Evolutionary conservation across 208 protist genomes (phyloP).

Genomic region (Trypanosoma platydactyli): DNA sequence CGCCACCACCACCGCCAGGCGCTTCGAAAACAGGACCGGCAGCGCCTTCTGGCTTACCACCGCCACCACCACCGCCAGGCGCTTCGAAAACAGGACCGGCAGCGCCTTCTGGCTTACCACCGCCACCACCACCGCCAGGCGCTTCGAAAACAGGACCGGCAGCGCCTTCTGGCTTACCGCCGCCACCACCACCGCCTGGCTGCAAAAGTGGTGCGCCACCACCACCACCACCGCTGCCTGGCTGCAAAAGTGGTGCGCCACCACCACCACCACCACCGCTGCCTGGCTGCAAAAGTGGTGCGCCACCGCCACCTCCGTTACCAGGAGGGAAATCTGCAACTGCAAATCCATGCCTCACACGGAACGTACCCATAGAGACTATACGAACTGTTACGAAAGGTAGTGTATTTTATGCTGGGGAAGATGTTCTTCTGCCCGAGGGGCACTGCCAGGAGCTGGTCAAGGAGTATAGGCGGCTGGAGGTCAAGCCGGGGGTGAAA

Average conservation of each 20-base stretch:
- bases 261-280: constrained; percentile 23
- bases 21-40: no score
- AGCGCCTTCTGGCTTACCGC: background rate
- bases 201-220: constrained; percentile 12
- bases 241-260: background rate
- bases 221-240: constrained; percentile 16
- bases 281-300: background rate
- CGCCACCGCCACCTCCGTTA: constrained; percentile 14
- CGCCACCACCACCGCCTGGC: constrained; percentile 34
- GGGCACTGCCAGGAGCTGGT: constrained; percentile 28
- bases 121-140: constrained; percentile 20
- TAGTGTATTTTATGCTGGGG: constrained; percentile 33
- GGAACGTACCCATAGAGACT: constrained; percentile 57
- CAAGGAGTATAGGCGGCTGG: constrained; percentile 34
- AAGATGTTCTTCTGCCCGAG: constrained; percentile 23
- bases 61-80: constrained; percentile 15
- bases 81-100: constrained; percentile 6
- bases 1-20: constrained; percentile 20
- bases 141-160: constrained; percentile 6
- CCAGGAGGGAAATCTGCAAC: background rate
- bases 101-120: background rate
- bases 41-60: no score
- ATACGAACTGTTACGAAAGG: constrained; percentile 29
- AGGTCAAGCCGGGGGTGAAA: constrained; percentile 25
- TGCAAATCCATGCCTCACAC: constrained; percentile 23